Percentiles rank a stretch among this genome's conserved stretches.
Evolutionary conservation across 768 basidiomycete species (phyloP).

Genomic region (Dendrothele bispora): DNA sequence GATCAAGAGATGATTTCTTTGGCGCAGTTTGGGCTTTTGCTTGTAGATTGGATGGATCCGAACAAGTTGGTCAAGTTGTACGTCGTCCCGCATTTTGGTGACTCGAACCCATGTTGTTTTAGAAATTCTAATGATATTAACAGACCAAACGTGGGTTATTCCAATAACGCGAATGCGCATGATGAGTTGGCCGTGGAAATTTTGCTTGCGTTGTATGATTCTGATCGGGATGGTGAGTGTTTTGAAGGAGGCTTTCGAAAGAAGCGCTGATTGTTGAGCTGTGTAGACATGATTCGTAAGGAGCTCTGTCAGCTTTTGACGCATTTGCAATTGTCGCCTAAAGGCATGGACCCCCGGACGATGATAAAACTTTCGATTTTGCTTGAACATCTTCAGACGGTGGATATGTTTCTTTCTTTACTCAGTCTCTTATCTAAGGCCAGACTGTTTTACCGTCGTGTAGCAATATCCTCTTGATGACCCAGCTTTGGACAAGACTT

Average conservation of each 20-base stretch:
- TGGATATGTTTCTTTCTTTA: constrained; percentile 20
- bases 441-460: neutral
- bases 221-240: constrained; percentile 42
- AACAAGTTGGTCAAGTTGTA: constrained; percentile 58
- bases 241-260: neutral
- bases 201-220: constrained; percentile 46
- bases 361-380: constrained; percentile 50
- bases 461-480: constrained; percentile 65
- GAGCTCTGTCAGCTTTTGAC: constrained; percentile 60
- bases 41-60: constrained; percentile 89
- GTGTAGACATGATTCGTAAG: constrained; percentile 60
- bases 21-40: constrained; percentile 72
- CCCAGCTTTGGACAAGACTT: constrained; percentile 48
- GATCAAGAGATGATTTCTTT: constrained; percentile 75
- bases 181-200: constrained; percentile 60
- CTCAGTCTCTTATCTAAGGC: neutral
- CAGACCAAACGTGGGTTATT: constrained; percentile 8
- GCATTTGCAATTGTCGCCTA: constrained; percentile 53
- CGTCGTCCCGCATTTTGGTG: constrained; percentile 13
- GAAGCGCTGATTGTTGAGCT: neutral
- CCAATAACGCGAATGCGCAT: constrained; percentile 38
- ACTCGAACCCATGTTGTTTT: too few relatives aligned
- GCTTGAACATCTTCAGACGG: constrained; percentile 50
- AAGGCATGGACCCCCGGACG: constrained; percentile 29
- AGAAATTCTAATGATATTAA: too few relatives aligned